Evolutionary conservation across 257 asterid genomes (phyloP).

Genomic region (Vinca minor): DNA sequence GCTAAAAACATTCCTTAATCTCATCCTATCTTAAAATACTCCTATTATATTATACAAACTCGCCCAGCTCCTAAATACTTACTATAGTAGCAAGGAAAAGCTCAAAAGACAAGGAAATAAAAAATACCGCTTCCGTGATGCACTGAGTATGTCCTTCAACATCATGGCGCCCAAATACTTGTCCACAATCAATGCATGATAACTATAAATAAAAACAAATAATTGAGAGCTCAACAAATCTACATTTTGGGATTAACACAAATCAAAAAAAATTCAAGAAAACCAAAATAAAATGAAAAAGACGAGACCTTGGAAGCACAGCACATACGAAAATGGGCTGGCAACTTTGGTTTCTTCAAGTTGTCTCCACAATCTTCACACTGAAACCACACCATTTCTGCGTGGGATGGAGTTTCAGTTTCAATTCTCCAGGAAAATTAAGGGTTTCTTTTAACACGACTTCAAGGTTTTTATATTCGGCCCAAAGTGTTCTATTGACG

Average conservation of each 20-base stretch:
- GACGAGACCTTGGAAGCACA: slow-evolving; percentile 67
- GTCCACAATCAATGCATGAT: slow-evolving; percentile 91
- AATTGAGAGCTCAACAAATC: neutral
- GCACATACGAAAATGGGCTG: slow-evolving; percentile 74
- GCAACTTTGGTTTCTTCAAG: slow-evolving; percentile 86
- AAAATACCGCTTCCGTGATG: slow-evolving; percentile 81
- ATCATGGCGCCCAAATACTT: slow-evolving; percentile 57
- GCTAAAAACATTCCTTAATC: neutral
- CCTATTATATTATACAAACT: neutral
- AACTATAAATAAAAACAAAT: slow-evolving; percentile 31
- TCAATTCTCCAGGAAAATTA: neutral
- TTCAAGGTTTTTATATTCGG: neutral
- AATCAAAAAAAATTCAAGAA: neutral
- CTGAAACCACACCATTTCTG: slow-evolving; percentile 90
- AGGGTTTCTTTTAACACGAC: slow-evolving; percentile 1
- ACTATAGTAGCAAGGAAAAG: neutral
- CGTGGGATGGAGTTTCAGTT: neutral
- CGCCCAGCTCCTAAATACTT: neutral
- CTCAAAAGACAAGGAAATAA: neutral
- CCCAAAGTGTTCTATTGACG: no score
- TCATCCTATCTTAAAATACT: neutral
- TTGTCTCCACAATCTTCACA: slow-evolving; percentile 97
- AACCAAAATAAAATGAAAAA: neutral
- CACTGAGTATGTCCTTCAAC: slow-evolving; percentile 84
- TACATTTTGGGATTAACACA: slow-evolving; percentile 1